Evolutionary conservation across 352 stramenopile genomes (phyloP).

Genomic region (Globisporangium radiosum): DNA sequence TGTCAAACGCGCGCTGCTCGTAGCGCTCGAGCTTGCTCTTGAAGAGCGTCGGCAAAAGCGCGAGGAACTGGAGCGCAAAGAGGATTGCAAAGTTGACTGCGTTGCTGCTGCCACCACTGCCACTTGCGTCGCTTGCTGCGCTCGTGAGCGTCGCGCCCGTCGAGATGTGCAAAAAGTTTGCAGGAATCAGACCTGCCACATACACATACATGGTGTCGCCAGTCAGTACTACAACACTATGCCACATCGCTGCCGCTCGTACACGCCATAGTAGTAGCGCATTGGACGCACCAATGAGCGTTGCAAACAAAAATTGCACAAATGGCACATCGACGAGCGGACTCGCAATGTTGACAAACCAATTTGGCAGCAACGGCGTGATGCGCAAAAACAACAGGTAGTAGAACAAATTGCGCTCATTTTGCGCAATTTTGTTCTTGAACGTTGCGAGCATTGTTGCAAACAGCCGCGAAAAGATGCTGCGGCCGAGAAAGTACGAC

Average conservation of each 20-base stretch:
- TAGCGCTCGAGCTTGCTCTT: slow-evolving; percentile 85
- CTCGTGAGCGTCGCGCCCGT: slow-evolving; percentile 77
- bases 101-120: slow-evolving; percentile 46
- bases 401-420: slow-evolving; percentile 83
- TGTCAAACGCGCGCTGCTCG: slow-evolving; percentile 71
- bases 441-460: slow-evolving; percentile 70
- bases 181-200: slow-evolving; percentile 47
- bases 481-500: slow-evolving; percentile 78
- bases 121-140: slow-evolving; percentile 22
- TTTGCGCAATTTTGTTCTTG: slow-evolving; percentile 79
- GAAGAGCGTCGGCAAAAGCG: slow-evolving; percentile 74
- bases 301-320: slow-evolving; percentile 82
- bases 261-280: too few relatives aligned
- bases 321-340: slow-evolving; percentile 80
- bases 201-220: background rate
- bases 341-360: slow-evolving; percentile 87
- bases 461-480: slow-evolving; percentile 63
- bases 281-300: slow-evolving; percentile 43
- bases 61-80: slow-evolving; percentile 82
- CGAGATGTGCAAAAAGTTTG: slow-evolving; percentile 84
- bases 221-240: too few relatives aligned
- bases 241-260: too few relatives aligned
- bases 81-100: slow-evolving; percentile 75
- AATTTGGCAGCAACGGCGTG: slow-evolving; percentile 84
- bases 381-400: slow-evolving; percentile 88